Percentiles rank a stretch among this genome's conserved stretches.
Conservation (phyloP, 176 grass and related monocot species). For the Eragrostis nindensis region DNA sequence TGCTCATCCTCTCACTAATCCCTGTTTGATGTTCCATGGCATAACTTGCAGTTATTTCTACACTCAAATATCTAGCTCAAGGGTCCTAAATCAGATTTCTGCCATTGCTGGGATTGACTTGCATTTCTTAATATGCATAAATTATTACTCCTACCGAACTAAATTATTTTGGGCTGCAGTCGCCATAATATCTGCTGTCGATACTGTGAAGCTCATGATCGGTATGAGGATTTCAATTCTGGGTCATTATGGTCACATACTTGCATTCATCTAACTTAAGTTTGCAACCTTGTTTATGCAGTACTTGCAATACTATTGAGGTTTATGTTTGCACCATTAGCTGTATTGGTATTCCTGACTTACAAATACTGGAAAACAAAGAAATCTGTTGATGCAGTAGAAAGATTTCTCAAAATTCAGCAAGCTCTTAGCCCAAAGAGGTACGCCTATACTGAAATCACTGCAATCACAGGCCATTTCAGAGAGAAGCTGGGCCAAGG, state of each 20-base stretch:
- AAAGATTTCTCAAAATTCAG: slow-evolving; percentile 48
- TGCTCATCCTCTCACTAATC: neutral
- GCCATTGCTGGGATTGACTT: neutral
- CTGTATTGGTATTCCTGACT: slow-evolving; percentile 24
- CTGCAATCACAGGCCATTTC: slow-evolving; percentile 60
- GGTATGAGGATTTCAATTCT: too few species aligned
- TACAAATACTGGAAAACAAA: slow-evolving; percentile 48
- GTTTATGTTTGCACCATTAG: neutral
- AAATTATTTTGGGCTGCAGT: neutral
- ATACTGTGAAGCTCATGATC: neutral
- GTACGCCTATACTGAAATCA: slow-evolving; percentile 52
- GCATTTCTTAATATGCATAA: neutral
- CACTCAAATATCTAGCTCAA: neutral
- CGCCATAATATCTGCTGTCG: neutral
- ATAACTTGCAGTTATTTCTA: neutral
- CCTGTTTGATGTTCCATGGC: too few species aligned
- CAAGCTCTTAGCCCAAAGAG: slow-evolving; percentile 18
- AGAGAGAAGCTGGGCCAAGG: slow-evolving; percentile 61
- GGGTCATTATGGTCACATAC: too few species aligned
- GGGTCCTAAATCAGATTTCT: neutral
- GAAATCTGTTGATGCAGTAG: slow-evolving; percentile 29
- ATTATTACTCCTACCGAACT: neutral
- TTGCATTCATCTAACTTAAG: neutral
- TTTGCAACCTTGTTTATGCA: neutral
- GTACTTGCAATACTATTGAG: neutral